These are phyloP conservation scores for Hanseniaspora vineae DNA, from an alignment of 805 yeast species.

Conservation along the genomic window DNA sequence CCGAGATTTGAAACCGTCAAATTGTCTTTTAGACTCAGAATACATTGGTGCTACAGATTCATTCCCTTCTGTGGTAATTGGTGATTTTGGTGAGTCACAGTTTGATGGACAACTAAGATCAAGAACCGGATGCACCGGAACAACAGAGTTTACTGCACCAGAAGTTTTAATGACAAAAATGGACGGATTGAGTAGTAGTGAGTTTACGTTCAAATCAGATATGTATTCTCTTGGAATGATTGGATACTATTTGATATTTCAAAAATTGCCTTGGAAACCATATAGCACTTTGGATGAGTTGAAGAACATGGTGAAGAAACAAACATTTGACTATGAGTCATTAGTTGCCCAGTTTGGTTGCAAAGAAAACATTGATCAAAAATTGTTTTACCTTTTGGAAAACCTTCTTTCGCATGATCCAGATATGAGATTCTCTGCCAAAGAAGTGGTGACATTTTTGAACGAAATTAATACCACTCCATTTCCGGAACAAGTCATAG, in stretches of 20 bases:
- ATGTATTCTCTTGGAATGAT: constrained; percentile 77
- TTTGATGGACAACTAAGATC: constrained; percentile 50
- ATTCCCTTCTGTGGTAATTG: constrained; percentile 62
- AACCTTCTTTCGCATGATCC: constrained; percentile 27
- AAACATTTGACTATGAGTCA: constrained; percentile 14
- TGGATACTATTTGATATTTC: constrained; percentile 61
- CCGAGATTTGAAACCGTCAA: constrained; percentile 81
- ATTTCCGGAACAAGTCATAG: neutral
- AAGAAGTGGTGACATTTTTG: constrained; percentile 24
- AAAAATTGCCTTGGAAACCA: constrained; percentile 46
- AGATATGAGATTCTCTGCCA: constrained; percentile 30
- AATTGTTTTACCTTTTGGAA: constrained; percentile 27
- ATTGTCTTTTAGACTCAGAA: constrained; percentile 43
- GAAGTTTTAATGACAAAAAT: constrained; percentile 38
- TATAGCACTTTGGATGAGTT: constrained; percentile 17
- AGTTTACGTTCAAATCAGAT: constrained; percentile 64
- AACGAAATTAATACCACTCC: constrained; percentile 5
- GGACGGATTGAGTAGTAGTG: constrained; percentile 27
- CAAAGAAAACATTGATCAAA: constrained; percentile 11
- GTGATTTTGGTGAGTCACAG: constrained; percentile 86
- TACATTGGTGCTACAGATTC: constrained; percentile 12
- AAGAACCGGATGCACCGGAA: constrained; percentile 79
- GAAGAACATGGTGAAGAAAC: constrained; percentile 23
- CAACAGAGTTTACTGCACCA: constrained; percentile 80
- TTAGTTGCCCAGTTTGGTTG: constrained; percentile 11